Evolutionary conservation across 1,284 basidiomycete genomes (phyloP).

Genomic region (Ceratobasidium sp.): DNA sequence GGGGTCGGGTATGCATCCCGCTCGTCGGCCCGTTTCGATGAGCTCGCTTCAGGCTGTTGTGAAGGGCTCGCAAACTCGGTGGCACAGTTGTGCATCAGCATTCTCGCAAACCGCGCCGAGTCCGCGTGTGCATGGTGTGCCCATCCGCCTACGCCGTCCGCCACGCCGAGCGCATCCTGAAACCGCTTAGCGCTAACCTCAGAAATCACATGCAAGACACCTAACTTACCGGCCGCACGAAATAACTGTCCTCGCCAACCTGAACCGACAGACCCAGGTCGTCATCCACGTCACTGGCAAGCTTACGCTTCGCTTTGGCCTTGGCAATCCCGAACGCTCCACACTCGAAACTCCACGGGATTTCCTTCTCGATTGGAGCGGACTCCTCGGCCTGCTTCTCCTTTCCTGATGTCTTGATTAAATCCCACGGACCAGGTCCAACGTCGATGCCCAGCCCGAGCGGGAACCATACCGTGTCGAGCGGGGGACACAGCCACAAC

Average conservation of each 20-base stretch:
- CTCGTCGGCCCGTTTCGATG: slow-evolving; percentile 15
- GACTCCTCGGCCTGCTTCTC: slow-evolving; percentile 3
- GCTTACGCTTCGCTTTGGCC: slow-evolving; percentile 8
- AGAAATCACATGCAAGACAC: neutral
- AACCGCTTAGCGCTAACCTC: neutral
- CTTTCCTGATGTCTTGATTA: neutral
- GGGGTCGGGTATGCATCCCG: slow-evolving; percentile 25
- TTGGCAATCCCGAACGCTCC: slow-evolving; percentile 39
- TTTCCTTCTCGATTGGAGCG: neutral
- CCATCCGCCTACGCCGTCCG: slow-evolving; percentile 92
- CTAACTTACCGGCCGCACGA: slow-evolving; percentile 63
- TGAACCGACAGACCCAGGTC: slow-evolving; percentile 64
- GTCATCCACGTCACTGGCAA: neutral
- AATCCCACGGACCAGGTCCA: slow-evolving; percentile 36
- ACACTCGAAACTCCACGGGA: slow-evolving; percentile 37
- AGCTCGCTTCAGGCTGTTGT: slow-evolving; percentile 6
- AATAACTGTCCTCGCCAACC: slow-evolving; percentile 89
- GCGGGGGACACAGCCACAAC: slow-evolving; percentile 34
- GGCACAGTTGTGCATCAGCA: slow-evolving; percentile 87
- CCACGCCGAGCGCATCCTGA: slow-evolving; percentile 84
- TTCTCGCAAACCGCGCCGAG: slow-evolving; percentile 84
- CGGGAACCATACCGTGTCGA: slow-evolving; percentile 36
- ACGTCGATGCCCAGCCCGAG: slow-evolving; percentile 39
- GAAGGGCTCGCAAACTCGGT: slow-evolving; percentile 57
- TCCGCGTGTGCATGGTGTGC: slow-evolving; percentile 58